Base-by-base conservation (phyloP, 2,329 filamentous ascomycete genomes). In the Phialophora macrospora region DNA sequence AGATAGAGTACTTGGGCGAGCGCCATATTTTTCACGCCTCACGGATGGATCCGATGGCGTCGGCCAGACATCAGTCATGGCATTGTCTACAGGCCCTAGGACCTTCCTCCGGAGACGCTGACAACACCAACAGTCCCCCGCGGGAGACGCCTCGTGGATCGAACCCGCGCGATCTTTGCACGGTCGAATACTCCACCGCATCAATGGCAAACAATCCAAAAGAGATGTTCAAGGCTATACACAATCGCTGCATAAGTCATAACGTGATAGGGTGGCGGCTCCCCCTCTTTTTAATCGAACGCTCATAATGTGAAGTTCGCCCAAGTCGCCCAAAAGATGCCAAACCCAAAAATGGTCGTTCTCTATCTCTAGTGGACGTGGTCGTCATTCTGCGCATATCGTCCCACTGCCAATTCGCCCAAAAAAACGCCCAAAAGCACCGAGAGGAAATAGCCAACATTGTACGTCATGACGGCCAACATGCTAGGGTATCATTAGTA, bases 391-490 rank as follows among this genome's bases (percentile, higher is more conserved):
- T 80, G 74, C 30, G 81, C 81, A 72, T 88, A 95, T 69, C 93
- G 86, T 32, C 93, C 92, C 67, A 95, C 84, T 0, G 87, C 85
- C 51, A 98, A 79, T 76, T 95, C 95, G 26, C 94, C 94, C n/a
- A 96, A 75, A 74, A 98, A 97, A 1, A 90, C 85, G 14, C 90
- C 90, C 4, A 82, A 89, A 11, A 96, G 83, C n/a, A 93, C 84
- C 0, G 90, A 93, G 62, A 92, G 78, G 76, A 94, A 94, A 76
- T 95, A 95, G 12, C 91, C 92, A 17, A 94, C 85, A 72, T 95
- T 95, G 81, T 92, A 87, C 1, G 91, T 93, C 92, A 95, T 97
- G 75, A 96, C 90, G 14, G 90, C 91, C 79, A 97, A 80, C 93
- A 97, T 97, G 66, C 93, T 97, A 44, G 20, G 58, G 30, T 7